Conservation (phyloP, 2,329 filamentous ascomycete genomes). For the Plenodomus biglobosus region DNA sequence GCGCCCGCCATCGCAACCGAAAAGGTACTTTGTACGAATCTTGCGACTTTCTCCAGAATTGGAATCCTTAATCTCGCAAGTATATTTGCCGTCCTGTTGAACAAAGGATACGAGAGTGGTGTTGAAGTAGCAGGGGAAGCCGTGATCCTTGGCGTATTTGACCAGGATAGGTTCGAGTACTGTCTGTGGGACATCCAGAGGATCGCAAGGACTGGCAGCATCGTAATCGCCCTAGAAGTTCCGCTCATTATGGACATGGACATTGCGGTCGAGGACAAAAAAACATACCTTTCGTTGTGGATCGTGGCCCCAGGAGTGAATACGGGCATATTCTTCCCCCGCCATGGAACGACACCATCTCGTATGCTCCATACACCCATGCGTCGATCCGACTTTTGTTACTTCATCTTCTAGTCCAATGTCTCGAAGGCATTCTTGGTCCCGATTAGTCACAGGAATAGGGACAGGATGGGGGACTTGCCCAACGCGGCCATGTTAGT, state of each 20-base stretch:
- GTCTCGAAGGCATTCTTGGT: background rate
- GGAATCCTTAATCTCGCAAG: slow-evolving; percentile 34
- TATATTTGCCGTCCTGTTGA: slow-evolving; percentile 18
- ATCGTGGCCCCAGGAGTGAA: slow-evolving; percentile 50
- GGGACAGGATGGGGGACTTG: slow-evolving; percentile 3
- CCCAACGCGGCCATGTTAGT: slow-evolving; percentile 60
- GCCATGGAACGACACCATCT: slow-evolving; percentile 49
- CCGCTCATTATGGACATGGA: too few relatives aligned
- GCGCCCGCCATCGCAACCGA: slow-evolving; percentile 59
- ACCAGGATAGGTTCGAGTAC: slow-evolving; percentile 49
- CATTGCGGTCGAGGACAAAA: background rate
- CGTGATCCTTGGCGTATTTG: slow-evolving; percentile 39
- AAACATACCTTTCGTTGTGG: slow-evolving; percentile 14
- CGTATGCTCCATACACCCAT: slow-evolving; percentile 45
- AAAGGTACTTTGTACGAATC: slow-evolving; percentile 59
- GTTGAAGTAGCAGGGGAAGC: slow-evolving; percentile 47
- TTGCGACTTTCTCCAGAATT: slow-evolving; percentile 44
- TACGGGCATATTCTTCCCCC: slow-evolving; percentile 49
- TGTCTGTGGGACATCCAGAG: slow-evolving; percentile 49
- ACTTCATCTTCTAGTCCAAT: slow-evolving; percentile 47
- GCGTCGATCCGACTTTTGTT: slow-evolving; percentile 40
- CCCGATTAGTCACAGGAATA: background rate
- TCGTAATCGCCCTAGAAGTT: slow-evolving; percentile 44
- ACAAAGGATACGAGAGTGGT: slow-evolving; percentile 37
- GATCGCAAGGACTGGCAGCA: slow-evolving; percentile 46